These are phyloP conservation scores for Tetrapyrgos nigripes DNA, from an alignment of 1,284 basidiomycete genomes.

Conservation along the genomic window DNA sequence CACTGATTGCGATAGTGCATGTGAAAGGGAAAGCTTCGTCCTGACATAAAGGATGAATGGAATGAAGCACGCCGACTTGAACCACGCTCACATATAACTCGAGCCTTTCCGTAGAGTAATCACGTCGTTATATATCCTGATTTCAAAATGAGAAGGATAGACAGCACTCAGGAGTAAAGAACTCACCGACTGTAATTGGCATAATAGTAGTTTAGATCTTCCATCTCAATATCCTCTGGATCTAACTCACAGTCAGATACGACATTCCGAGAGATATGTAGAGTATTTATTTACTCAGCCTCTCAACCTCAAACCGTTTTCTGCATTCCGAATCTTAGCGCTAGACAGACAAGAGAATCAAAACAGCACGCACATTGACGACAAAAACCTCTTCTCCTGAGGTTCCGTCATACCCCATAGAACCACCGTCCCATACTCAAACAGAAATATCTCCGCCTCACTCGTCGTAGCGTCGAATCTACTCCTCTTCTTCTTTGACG, in stretches of 20 bases:
- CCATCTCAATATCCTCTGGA: constrained; percentile 89
- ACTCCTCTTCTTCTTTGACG: constrained; percentile 59
- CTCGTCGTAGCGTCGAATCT: constrained; percentile 71
- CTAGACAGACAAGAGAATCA: constrained; percentile 6
- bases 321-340: too few species aligned
- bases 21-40: constrained; percentile 95
- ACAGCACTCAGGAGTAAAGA: constrained; percentile 11
- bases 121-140: constrained; percentile 96
- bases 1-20: constrained; percentile 94
- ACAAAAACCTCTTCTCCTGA: constrained; percentile 89
- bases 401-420: constrained; percentile 97
- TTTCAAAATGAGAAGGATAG: constrained; percentile 13
- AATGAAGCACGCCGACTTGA: constrained; percentile 8
- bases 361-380: constrained; percentile 74
- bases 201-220: constrained; percentile 97
- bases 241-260: constrained; percentile 45
- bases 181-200: constrained; percentile 92
- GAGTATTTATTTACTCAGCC: constrained; percentile 58
- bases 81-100: constrained; percentile 84
- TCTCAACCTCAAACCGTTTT: constrained; percentile 93
- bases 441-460: constrained; percentile 91
- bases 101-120: constrained; percentile 95
- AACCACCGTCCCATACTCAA: constrained; percentile 93
- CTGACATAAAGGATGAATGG: constrained; percentile 44
- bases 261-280: background rate